Base-by-base conservation (phyloP, 441 rosid species). In the Melastoma candidum region DNA sequence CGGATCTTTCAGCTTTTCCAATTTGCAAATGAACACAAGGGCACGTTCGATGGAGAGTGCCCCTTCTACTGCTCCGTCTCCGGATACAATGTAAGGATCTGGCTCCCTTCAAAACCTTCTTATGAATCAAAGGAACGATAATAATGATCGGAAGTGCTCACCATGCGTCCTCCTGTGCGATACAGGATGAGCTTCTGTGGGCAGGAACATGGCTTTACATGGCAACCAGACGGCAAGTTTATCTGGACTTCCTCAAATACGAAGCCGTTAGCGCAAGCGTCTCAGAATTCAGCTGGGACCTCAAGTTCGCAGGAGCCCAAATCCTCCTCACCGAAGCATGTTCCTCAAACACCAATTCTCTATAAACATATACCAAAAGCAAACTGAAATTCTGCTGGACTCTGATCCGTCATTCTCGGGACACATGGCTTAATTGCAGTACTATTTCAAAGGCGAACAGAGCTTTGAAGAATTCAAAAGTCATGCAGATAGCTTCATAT, bases 131-230 rank as follows among this genome's bases (percentile, higher is more conserved):
- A 46, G 6, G 4, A 3, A 52, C 9, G 43, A 12, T n/a, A 7
- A 52, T 4, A 36, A 7, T 1, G 8, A 36, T 32, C 46, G 3
- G 10, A 52, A 14, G 14, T 10, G 14, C 17, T 41, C 41, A 17
- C 22, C 22, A 17, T 17, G 22, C 22, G 22, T 17, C 22, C 22
- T 17, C 25, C 24, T 53, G 43, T 26, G 26, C 12, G 7, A 17
- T 26, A 63, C 70, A 87, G 95, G 98, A 92, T 62, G 98, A 92
- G 75, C 69, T 88, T 26, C n/a, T 85, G 69, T 92, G 98, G 98
- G 92, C 89, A 10, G 95, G 92, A 58, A 69, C 94, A 62, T 88
- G 98, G 95, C 64, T 88, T 10, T 81, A 80, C 73, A 68, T 58
- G 46, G 98, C 95, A 32, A 82, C 88, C 4, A 68, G 41, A 52